Conservation (phyloP, 495 filamentous ascomycete species). For the Annulohypoxylon moriforme region DNA sequence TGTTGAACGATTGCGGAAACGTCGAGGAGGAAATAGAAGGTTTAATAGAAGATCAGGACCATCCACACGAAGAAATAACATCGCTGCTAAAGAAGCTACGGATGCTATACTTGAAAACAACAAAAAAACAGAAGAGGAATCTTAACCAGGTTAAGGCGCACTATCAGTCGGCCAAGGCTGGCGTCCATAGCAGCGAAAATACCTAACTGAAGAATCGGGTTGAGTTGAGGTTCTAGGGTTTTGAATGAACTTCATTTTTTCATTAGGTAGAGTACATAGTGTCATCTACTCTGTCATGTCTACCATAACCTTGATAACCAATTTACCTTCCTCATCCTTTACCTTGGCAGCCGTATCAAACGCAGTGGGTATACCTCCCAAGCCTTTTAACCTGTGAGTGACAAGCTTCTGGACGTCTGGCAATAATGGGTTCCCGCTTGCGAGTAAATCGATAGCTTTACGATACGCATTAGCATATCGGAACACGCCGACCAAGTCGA, state of each 20-base stretch:
- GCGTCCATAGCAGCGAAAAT: no score
- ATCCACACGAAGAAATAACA: no score
- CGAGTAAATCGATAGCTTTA: conserved; percentile 77
- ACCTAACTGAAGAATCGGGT: no score
- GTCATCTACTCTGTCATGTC: conserved; percentile 52
- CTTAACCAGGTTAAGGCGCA: no score
- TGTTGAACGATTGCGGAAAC: no score
- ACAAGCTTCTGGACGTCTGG: conserved; percentile 72
- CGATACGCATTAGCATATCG: conserved; percentile 89
- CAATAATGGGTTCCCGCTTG: conserved; percentile 65
- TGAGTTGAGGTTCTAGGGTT: not conserved
- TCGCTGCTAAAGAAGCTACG: no score
- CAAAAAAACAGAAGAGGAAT: no score
- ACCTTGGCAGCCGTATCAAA: conserved; percentile 65
- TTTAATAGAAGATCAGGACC: no score
- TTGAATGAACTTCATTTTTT: not conserved
- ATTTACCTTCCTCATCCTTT: conserved; percentile 62
- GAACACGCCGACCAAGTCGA: conserved; percentile 92
- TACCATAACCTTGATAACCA: conserved; percentile 67
- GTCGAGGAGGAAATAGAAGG: no score
- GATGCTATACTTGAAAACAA: no score
- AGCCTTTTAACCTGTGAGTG: conserved; percentile 71
- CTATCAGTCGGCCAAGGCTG: no score
- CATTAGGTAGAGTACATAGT: no score
- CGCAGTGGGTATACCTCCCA: conserved; percentile 57